Evolutionary conservation across 495 filamentous ascomycete genomes (phyloP).

Genomic region (Hypoxylon trugodes): DNA sequence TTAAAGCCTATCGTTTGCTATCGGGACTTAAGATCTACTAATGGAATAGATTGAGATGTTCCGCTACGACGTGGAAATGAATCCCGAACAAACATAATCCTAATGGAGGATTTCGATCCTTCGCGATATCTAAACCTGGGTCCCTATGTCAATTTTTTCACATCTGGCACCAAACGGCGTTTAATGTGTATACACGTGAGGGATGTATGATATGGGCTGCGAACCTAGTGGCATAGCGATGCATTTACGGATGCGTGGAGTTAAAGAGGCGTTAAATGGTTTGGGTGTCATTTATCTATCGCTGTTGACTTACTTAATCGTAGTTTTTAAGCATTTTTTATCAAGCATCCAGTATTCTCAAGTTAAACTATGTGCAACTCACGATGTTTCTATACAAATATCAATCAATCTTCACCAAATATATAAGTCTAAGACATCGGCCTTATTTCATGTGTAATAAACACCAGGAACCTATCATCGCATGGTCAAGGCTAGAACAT

Average conservation of each 20-base stretch:
- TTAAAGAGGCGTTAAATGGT: background rate
- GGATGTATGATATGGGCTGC: constrained; percentile 30
- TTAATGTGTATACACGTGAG: constrained; percentile 35
- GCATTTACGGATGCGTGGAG: constrained; percentile 20
- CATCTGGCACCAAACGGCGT: constrained; percentile 2
- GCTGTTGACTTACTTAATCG: constrained; percentile 33
- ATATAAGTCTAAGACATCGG: background rate
- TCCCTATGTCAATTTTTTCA: background rate
- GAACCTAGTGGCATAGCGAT: constrained; percentile 36
- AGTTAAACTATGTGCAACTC: too few species aligned
- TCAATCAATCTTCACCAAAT: background rate
- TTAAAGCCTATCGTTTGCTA: background rate
- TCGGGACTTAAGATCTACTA: background rate
- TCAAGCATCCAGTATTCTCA: too few species aligned
- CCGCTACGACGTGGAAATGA: background rate
- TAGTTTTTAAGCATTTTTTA: constrained; percentile 25
- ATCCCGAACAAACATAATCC: background rate
- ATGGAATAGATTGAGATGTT: constrained; percentile 1
- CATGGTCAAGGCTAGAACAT: background rate
- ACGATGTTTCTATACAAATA: too few species aligned
- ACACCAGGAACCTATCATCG: too few species aligned
- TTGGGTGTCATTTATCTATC: constrained; percentile 6
- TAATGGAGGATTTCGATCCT: background rate
- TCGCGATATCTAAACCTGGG: background rate
- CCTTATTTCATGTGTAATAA: too few species aligned